Base-by-base conservation (phyloP, 2,329 filamentous ascomycete species). In the Calonectria henricotiae region DNA sequence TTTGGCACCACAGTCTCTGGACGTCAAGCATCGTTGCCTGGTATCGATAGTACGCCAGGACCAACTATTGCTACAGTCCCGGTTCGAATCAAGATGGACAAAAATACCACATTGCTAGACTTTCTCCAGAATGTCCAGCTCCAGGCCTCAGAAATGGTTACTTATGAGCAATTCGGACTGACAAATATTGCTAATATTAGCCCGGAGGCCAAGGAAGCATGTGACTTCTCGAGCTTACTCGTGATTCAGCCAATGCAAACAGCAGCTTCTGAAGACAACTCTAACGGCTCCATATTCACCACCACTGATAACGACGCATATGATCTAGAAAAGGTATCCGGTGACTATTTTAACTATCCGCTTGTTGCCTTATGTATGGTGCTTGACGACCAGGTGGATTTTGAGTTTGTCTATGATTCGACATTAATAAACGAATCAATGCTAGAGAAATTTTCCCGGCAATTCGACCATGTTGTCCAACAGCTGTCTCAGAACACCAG, bases 1-100 rank as follows among this genome's bases (percentile, higher is more conserved):
- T 86, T 86, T 62, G 85, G 85, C 0, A 80, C 82, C 64, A 85
- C 83, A 0, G 74, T 86, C 1, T 83, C 83, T 3, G 85, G 85
- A 8, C 80, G 85, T 27, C 74, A 74, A 2, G 72, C 70, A 1
- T 62, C 75, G 1, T 62, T 80, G 0, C 25, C 54, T 1, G 76
- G 69, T 13, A 69, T 76, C n/a, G 75, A 79, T 9, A 23, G 32
- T 1, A 71, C 78, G n/a, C 43, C 61, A 15, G 65, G 65, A 6
- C 60, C 63, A 30, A 55, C 63, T 11, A 32, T 66, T 5, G 63
- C 63, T 47, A 66, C 63, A 8, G 41, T 66, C 35, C 63, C 63
- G 2, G 41, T 66, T 25, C 39, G 51, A 41, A 30, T 66, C 15
- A 54, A 25, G 3, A 43, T 66, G 17, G 41, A 47, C n/a, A 46